A percentile compares a stretch with the other conserved stretches of the same genome.
Evolutionary conservation across 441 rosid species (phyloP).

Genomic region (Daphne laureola): DNA sequence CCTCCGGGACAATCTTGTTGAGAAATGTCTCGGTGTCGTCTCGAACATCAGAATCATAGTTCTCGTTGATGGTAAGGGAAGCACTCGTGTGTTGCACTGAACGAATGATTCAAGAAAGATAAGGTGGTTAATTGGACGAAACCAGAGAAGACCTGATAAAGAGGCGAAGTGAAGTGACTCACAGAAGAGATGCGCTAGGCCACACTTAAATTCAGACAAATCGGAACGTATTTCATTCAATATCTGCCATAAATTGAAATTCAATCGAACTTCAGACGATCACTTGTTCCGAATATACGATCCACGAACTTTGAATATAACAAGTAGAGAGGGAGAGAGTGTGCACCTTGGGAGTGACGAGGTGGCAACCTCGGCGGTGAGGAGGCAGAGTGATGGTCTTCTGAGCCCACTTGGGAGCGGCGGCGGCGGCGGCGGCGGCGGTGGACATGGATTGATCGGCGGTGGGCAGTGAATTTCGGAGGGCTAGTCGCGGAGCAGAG

Average conservation of each 20-base stretch:
- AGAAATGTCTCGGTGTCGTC: constrained; percentile 93
- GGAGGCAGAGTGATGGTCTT: constrained; percentile 80
- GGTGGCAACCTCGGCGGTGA: constrained; percentile 83
- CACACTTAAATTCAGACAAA: constrained; percentile 72
- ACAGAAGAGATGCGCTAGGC: constrained; percentile 87
- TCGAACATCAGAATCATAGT: constrained; percentile 88
- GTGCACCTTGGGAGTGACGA: constrained; percentile 68
- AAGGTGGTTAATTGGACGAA: no score
- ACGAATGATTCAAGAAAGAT: neutral
- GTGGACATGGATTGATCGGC: constrained; percentile 30
- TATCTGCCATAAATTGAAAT: constrained; percentile 36
- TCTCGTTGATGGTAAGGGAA: constrained; percentile 91
- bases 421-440: constrained; percentile 21
- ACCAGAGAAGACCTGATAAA: no score
- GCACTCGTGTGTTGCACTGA: constrained; percentile 93
- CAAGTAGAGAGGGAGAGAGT: no score
- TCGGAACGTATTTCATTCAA: constrained; percentile 67
- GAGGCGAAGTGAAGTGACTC: constrained; percentile 21
- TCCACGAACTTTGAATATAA: no score
- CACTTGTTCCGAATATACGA: no score
- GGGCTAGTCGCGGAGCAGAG: constrained; percentile 12
- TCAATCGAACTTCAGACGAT: neutral
- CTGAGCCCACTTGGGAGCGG: constrained; percentile 86
- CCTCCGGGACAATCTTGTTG: constrained; percentile 88
- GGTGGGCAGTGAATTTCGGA: constrained; percentile 30